These are phyloP conservation scores for Fusarium sp. DNA, from an alignment of 2,329 filamentous ascomycete genomes.

Conservation along the genomic window DNA sequence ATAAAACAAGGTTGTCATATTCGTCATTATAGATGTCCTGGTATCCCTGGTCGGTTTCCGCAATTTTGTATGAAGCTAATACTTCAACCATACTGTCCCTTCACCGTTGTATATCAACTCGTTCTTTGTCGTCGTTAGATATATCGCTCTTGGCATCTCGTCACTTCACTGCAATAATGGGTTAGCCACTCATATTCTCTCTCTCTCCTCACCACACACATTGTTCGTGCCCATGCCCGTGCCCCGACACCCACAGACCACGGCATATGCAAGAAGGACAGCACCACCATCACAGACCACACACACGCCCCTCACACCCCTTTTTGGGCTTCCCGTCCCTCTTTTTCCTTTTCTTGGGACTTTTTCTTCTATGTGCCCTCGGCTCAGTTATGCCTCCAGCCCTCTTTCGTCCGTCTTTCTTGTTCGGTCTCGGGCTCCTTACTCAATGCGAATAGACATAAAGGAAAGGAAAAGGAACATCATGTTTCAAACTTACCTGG, in stretches of 20 bases:
- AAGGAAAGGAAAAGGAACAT: background rate
- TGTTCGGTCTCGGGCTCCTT: background rate
- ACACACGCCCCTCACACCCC: constrained; percentile 33
- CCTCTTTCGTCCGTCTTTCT: background rate
- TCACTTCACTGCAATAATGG: constrained; percentile 22
- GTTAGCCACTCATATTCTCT: constrained; percentile 29
- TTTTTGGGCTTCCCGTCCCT: constrained; percentile 26
- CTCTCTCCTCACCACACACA: background rate
- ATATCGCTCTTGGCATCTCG: constrained; percentile 22
- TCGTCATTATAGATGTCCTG: constrained; percentile 22
- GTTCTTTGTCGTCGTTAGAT: constrained; percentile 17
- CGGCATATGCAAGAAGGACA: constrained; percentile 37
- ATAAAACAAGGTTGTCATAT: constrained; percentile 24
- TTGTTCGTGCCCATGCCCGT: background rate
- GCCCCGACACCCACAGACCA: constrained; percentile 24
- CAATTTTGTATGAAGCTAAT: constrained; percentile 27
- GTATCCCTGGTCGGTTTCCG: constrained; percentile 8
- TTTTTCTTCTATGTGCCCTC: constrained; percentile 3
- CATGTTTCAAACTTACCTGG: constrained; percentile 25
- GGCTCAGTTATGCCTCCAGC: background rate
- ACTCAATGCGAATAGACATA: background rate
- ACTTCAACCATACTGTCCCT: constrained; percentile 10
- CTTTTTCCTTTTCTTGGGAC: constrained; percentile 15
- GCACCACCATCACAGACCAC: constrained; percentile 30
- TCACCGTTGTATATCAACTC: constrained; percentile 4